Percentiles rank a stretch among this genome's conserved stretches.
These are phyloP conservation scores for Pichia heedii DNA, from an alignment of 805 yeast genomes.

Conservation along the genomic window DNA sequence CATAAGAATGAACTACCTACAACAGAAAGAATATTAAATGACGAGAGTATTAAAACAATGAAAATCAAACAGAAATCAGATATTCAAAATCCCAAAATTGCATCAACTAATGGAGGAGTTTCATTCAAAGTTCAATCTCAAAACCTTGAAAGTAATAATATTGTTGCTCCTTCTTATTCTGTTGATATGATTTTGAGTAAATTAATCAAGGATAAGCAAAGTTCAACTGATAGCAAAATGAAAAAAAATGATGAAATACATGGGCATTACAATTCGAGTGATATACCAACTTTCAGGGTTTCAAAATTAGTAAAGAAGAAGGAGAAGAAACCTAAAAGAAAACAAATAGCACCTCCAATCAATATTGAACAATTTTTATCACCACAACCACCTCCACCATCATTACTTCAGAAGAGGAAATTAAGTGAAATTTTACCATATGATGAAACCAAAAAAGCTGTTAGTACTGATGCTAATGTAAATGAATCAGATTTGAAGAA, in stretches of 20 bases:
- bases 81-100: not conserved
- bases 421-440: too few relatives aligned
- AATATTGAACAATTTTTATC: slow-evolving; percentile 13
- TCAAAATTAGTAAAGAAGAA: not conserved
- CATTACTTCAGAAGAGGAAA: slow-evolving; percentile 10
- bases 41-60: too few relatives aligned
- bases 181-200: slow-evolving; percentile 18
- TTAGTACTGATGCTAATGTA: not conserved
- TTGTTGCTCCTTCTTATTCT: slow-evolving; percentile 14
- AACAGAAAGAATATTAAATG: too few relatives aligned
- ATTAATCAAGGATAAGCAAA: not conserved
- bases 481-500: too few relatives aligned
- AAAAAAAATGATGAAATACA: not conserved
- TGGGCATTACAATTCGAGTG: not conserved
- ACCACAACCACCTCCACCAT: slow-evolving; percentile 14
- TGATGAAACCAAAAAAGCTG: too few relatives aligned
- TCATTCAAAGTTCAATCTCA: slow-evolving; percentile 8
- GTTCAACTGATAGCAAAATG: not conserved
- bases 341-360: slow-evolving; percentile 2
- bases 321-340: not conserved
- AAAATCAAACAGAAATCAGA: too few relatives aligned
- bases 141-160: not conserved
- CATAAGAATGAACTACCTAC: too few relatives aligned
- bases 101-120: slow-evolving; percentile 2
- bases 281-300: not conserved